phyloP scores from a whole-genome alignment of 352 stramenopile species.

The Blastocystis sp. region DNA sequence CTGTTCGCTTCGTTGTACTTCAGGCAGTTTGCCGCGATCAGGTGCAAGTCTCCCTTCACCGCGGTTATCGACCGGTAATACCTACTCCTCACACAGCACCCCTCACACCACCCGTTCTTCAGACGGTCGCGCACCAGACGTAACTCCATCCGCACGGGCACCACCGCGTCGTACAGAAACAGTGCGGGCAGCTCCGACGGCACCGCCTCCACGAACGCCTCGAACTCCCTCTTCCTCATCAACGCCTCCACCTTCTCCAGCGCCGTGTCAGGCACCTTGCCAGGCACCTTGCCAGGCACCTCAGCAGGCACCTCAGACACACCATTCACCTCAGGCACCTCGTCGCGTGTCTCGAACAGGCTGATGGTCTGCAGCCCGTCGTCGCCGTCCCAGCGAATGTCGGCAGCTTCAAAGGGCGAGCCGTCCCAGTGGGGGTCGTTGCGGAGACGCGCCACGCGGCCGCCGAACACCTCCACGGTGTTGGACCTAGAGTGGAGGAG shows the following conservation, averaged over 20 bases:
- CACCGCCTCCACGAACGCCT: constrained; percentile 22
- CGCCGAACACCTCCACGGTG: neutral
- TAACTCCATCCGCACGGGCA: constrained; percentile 47
- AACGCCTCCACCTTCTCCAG: constrained; percentile 30
- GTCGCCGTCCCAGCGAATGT: constrained; percentile 56
- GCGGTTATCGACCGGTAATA: constrained; percentile 24
- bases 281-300: neutral
- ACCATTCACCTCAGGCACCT: too few relatives aligned
- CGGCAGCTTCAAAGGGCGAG: constrained; percentile 31
- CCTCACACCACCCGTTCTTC: neutral
- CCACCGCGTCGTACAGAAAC: constrained; percentile 21
- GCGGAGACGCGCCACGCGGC: constrained; percentile 21
- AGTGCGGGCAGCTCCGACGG: neutral
- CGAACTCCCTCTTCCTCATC: neutral
- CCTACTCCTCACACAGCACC: neutral
- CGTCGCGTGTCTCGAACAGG: constrained; percentile 47
- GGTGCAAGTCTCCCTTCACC: constrained; percentile 15
- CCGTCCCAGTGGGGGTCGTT: neutral
- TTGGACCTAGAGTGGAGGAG: neutral
- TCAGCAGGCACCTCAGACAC: too few relatives aligned
- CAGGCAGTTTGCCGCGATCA: constrained; percentile 34
- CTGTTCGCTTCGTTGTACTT: constrained; percentile 33
- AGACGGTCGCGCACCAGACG: neutral
- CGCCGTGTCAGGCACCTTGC: neutral
- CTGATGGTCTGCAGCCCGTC: constrained; percentile 42